Conservation (phyloP, 176 grass and related monocot species). For the Musa schizocarpa region DNA sequence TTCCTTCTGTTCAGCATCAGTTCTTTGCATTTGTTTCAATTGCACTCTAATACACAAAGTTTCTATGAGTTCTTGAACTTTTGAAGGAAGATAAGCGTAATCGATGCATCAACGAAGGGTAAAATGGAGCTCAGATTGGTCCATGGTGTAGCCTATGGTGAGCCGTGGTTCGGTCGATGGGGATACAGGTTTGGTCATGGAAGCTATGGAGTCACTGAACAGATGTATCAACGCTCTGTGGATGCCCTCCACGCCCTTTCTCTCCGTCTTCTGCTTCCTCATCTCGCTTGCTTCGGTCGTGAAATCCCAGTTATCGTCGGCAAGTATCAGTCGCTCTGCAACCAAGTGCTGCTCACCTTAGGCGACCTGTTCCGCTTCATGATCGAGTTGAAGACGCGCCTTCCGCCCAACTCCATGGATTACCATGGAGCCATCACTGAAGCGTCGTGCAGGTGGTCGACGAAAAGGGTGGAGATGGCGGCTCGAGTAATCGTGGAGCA, state of each 20-base stretch:
- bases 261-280: conserved; percentile 47
- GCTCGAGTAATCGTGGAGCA: conserved; percentile 73
- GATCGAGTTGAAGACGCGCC: conserved; percentile 60
- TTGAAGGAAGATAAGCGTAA: conserved; percentile 67
- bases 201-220: conserved; percentile 49
- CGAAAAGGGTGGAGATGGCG: conserved; percentile 75
- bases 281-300: conserved; percentile 37
- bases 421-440: conserved; percentile 64
- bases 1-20: neutral
- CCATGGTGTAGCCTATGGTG: conserved; percentile 62
- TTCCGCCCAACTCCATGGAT: conserved; percentile 50
- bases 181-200: conserved; percentile 60
- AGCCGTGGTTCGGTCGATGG: conserved; percentile 82
- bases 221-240: conserved; percentile 63
- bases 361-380: conserved; percentile 77
- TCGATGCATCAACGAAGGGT: conserved; percentile 57
- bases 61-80: neutral
- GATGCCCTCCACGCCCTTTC: conserved; percentile 47
- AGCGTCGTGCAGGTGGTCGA: conserved; percentile 72
- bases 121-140: conserved; percentile 68
- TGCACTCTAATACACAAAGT: too few relatives aligned
- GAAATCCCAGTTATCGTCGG: conserved; percentile 50
- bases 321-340: conserved; percentile 77
- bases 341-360: conserved; percentile 42
- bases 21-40: neutral